Conservation (phyloP, 495 filamentous ascomycete species). For the Xylaria acuta region DNA sequence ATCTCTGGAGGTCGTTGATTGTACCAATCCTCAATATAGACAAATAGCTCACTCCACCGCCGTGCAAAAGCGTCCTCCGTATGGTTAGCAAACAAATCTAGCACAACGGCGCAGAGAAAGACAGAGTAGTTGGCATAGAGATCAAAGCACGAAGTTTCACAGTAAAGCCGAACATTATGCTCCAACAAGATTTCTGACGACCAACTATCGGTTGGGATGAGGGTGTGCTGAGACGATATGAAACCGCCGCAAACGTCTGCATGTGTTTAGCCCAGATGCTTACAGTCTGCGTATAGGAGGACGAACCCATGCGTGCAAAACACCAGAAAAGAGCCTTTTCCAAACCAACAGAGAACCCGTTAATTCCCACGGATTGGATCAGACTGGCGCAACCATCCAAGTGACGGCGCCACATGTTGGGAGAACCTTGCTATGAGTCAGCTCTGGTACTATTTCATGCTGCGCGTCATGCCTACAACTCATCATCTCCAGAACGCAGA, state of each 20-base stretch:
- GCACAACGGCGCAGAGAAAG: not conserved
- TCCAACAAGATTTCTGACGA: not conserved
- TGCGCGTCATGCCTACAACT: not conserved
- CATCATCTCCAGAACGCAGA: slow-evolving; percentile 12
- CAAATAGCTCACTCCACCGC: slow-evolving; percentile 9
- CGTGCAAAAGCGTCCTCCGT: not conserved
- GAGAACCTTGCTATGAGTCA: slow-evolving; percentile 5
- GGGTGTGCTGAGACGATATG: not conserved
- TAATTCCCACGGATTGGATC: not conserved
- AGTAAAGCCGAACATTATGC: not conserved
- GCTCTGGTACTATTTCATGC: not conserved
- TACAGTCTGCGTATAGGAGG: not conserved
- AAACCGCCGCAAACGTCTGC: slow-evolving; percentile 2
- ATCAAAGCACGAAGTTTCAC: not conserved
- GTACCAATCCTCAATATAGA: slow-evolving; percentile 7
- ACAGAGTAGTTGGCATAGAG: not conserved
- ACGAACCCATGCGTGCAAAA: slow-evolving; percentile 11
- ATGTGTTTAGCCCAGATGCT: not conserved
- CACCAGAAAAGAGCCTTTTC: slow-evolving; percentile 14
- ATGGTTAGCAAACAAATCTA: not conserved
- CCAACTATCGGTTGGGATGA: not conserved
- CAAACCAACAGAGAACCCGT: not conserved
- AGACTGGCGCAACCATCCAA: slow-evolving; percentile 5
- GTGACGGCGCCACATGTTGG: slow-evolving; percentile 10
- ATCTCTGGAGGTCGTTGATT: slow-evolving; percentile 7